A percentile compares a stretch with the other conserved stretches of the same genome.
Conservation (phyloP, 495 filamentous ascomycete species). For the Aspergillus diversus region DNA sequence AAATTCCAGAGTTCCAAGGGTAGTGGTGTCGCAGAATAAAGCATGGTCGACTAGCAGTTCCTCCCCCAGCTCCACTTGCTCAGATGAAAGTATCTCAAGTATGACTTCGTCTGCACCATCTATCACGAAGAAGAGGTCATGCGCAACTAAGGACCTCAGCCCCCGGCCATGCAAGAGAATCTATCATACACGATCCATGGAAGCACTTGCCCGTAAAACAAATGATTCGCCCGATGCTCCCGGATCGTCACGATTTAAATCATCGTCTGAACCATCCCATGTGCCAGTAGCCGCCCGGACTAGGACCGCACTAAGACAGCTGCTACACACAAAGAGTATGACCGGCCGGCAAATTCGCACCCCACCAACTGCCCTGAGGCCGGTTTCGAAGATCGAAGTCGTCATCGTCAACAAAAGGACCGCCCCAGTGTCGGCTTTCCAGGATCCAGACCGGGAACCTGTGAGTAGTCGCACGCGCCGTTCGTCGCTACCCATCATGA, state of each 20-base stretch:
- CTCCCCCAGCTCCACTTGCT: constrained; percentile 25
- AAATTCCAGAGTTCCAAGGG: constrained; percentile 13
- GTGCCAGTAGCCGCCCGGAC: constrained; percentile 30
- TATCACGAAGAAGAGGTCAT: constrained; percentile 28
- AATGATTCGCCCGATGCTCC: constrained; percentile 4
- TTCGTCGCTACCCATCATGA: constrained; percentile 7
- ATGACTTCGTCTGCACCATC: constrained; percentile 40
- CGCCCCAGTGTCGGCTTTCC: neutral
- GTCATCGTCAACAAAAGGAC: constrained; percentile 40
- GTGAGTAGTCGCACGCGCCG: constrained; percentile 14
- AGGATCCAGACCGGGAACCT: neutral
- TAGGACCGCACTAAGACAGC: constrained; percentile 18
- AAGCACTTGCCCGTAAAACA: neutral
- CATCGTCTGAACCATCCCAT: constrained; percentile 16
- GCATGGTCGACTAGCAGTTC: constrained; percentile 34
- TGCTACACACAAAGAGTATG: constrained; percentile 12
- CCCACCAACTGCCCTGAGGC: constrained; percentile 7
- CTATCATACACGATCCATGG: constrained; percentile 17
- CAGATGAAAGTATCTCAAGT: constrained; percentile 30
- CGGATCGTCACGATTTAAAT: constrained; percentile 2
- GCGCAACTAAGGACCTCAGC: constrained; percentile 18
- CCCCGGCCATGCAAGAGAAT: constrained; percentile 36
- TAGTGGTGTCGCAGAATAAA: constrained; percentile 9
- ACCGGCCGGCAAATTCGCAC: neutral
- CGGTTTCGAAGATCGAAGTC: constrained; percentile 36